phyloP scores from a whole-genome alignment of 139 green algal species.

The Haematococcus lacustris region DNA sequence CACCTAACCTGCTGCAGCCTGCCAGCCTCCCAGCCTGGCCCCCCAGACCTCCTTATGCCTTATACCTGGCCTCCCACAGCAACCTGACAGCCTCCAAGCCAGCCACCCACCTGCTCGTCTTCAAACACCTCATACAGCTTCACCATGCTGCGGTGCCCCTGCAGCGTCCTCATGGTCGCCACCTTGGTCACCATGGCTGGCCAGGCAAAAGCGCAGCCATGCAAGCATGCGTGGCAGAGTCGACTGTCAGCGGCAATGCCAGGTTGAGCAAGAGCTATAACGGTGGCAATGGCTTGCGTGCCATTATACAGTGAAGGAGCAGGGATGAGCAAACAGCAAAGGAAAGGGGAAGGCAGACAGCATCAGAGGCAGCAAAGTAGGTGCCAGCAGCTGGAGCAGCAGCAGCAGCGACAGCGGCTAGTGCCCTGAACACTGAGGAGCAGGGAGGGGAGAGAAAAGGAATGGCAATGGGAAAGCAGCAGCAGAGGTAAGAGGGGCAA shows the following conservation, averaged over 20 bases:
- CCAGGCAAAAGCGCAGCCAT: neutral
- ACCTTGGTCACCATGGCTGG: conserved; percentile 28
- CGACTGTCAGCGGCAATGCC: neutral
- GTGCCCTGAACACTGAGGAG: too few species aligned
- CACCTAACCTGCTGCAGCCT: too few species aligned
- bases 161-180: conserved; percentile 24
- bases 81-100: too few species aligned
- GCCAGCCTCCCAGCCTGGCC: too few species aligned
- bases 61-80: too few species aligned
- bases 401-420: neutral
- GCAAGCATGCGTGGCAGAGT: neutral
- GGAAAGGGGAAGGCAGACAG: too few species aligned
- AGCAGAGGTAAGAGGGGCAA: too few species aligned
- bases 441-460: too few species aligned
- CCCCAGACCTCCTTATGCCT: too few species aligned
- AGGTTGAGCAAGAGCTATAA: neutral
- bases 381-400: neutral
- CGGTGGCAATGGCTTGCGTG: neutral
- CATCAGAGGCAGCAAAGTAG: too few species aligned
- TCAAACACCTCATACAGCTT: conserved; percentile 28
- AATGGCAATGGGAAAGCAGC: too few species aligned
- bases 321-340: too few species aligned
- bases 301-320: neutral
- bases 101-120: conserved; percentile 17
- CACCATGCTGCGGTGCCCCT: conserved; percentile 22